Base-by-base conservation (phyloP, 75 land plant species). In the Pinus taeda region DNA sequence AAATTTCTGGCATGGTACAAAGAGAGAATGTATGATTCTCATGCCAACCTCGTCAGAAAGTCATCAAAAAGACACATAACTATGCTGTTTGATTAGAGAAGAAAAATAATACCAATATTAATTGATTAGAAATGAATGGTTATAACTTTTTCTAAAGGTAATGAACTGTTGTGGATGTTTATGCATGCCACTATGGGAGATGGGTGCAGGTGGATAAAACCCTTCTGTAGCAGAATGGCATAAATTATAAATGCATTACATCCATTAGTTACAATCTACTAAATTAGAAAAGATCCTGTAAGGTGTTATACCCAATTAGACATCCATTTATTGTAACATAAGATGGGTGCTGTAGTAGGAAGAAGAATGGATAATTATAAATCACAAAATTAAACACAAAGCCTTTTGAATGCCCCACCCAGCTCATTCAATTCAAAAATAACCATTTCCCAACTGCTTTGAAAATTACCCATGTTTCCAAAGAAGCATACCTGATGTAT, bases 401-500 rank as follows among this genome's bases (percentile, higher is more conserved):
- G 9, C n/a, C 37, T 58, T 49, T n/a, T 49, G 57, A 77, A 66
- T 22, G 57, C 73, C 55, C 58, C 42, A 33, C 57, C 71, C 33
- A 76, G 2, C 42, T 21, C 39, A 69, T 57, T 18, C 37, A 30
- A 29, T 45, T 22, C 77, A 53, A 42, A 69, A 12, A 42, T 69
- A 42, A 42, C 72, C 36, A 69, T 42, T 69, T 69, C 42, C 9
- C 20, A 37, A 69, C 71, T 2, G 24, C 21, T 11, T 8, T 69
- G 42, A 67, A 36, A 20, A 42, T 45, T 30, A 65, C 18, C 13
- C 36, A 15, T 2, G 15, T 20, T 69, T 42, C 6, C n/a, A 65
- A 65, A 65, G 12, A n/a, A 64, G 18, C 57, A 61, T 78, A 94
- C 97, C 97, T 87, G 84, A 81, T 53, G 83, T 76, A 37, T 90